Evolutionary conservation across 2,329 filamentous ascomycete genomes (phyloP), one percentile per base, ranked within the genome.

Genomic region (Allantophomopsis cytisporea): DNA sequence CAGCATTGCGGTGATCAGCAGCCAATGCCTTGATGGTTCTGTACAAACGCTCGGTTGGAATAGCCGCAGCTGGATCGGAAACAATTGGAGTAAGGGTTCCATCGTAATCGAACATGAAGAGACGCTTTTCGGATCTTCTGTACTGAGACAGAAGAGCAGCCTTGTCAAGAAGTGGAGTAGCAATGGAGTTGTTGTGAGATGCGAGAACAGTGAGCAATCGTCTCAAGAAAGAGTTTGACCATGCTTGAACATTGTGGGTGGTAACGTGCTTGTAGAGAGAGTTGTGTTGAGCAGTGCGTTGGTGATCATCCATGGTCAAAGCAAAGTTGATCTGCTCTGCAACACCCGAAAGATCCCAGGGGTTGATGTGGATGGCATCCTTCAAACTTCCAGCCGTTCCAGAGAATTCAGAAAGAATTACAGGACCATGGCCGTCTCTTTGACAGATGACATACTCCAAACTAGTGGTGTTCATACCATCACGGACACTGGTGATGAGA

Each of bases 91-190:
- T 96, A 40, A 98, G 71, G 1, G 91, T 98, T 36, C 91, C 91
- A 57, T 98, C 91, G 54, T 98, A 98, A 62, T 98, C 91, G 56
- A 96, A 95, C 84, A 98, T 89, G 66, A 96, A 94, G 3, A 98
- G 68, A 10, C 91, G 78, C 60, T 83, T 85, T 45, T 73, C 73
- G 3, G 86, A 78, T 31, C 71, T 65, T 43, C 77, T 75, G 60
- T 95, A 96, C 43, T 80, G 79, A 40, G 70, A 64, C 31, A 94
- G 65, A 47, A 95, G 61, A 45, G 76, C 68, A 3, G 76, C 68
- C 30, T 79, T 78, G 55, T 96, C 87, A 15, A 96, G 73, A 2
- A 81, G 70, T 1, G 89, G 89, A 1, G 89, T 96, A 3, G 80
- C 75, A 42, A 81, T 74, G 10, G 77, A 73, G 43, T 82, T 78